Evolutionary conservation across 768 basidiomycete species (phyloP).

Genomic region (Xerocomellus amylosporus): DNA sequence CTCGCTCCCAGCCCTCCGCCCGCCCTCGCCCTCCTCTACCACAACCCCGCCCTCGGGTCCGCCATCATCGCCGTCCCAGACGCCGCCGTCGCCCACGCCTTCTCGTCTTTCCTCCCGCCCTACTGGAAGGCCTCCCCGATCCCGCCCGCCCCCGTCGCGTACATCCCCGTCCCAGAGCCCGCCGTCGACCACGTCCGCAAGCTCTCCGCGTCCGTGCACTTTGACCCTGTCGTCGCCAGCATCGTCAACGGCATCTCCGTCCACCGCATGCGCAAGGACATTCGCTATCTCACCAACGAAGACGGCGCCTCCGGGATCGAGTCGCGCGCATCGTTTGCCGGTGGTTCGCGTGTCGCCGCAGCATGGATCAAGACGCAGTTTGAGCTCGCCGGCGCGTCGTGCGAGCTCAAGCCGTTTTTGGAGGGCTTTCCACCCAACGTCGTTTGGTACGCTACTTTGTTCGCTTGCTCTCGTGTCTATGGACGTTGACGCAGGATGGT

Average conservation of each 20-base stretch:
- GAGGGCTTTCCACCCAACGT: constrained; percentile 82
- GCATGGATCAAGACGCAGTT: constrained; percentile 58
- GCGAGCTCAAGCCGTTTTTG: constrained; percentile 65
- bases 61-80: constrained; percentile 50
- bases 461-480: not conserved
- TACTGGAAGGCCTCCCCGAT: constrained; percentile 72
- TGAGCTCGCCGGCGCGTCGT: constrained; percentile 72
- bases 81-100: constrained; percentile 36
- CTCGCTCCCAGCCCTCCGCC: constrained; percentile 5
- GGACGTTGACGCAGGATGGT: not conserved
- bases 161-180: constrained; percentile 54
- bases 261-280: constrained; percentile 62
- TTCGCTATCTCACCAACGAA: constrained; percentile 85
- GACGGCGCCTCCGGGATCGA: constrained; percentile 66
- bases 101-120: constrained; percentile 66
- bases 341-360: constrained; percentile 42
- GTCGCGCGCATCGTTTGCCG: constrained; percentile 81
- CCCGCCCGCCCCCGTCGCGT: constrained; percentile 46
- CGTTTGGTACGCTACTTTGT: constrained; percentile 54
- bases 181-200: constrained; percentile 54
- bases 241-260: constrained; percentile 69
- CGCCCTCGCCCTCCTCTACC: constrained; percentile 40
- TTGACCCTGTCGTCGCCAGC: constrained; percentile 65
- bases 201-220: constrained; percentile 58
- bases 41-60: constrained; percentile 34